Base-by-base conservation (phyloP, 2,329 filamentous ascomycete species). In the Elsinoe batatas region DNA sequence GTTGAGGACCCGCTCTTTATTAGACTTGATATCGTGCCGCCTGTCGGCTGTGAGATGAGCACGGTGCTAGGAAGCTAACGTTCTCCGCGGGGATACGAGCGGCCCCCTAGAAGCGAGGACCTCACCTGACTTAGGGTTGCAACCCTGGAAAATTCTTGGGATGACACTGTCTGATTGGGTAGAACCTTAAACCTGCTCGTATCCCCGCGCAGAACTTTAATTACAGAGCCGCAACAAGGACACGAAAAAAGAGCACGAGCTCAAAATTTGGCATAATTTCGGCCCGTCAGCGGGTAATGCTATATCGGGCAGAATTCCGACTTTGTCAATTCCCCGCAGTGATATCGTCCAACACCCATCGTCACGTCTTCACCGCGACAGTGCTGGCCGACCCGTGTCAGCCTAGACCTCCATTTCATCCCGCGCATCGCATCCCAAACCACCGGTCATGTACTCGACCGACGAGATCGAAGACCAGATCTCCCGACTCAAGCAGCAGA, bases 401-500 rank as follows among this genome's bases (percentile, higher is more conserved):
- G 17, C 40, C 33, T 33, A 32, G 17, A 30, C 20, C 12, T 42
- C 35, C 8, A 13, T 22, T 10, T 43, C 12, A 13, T 26, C 18
- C 26, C 51, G 11, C 20, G 17, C 26, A 32, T 50, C 22, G n/a
- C 37, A 40, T 38, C 20, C 42, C 33, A 26, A 38, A 36, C 46
- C 61, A 60, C 42, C 61, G 60, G 36, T 81, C 38, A 64, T 67
- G 64, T 56, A 61, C 26, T 57, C 63, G 13, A 57, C 57, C 17
- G 20, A 40, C 35, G 53, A 59, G n/a, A 58, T 60, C 26, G 60
- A 63, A 26, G 53, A 59, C 13, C 62, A 68, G 35, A 63, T 74
- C 57, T 62, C 64, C n/a, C 66, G 67, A 22, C 64, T 76, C 43
- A 69, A 68, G 51, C 61, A 69, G 58, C 72, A 75, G 56, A 72